Evolutionary conservation across 1,284 basidiomycete genomes (phyloP), one percentile per base, ranked within the genome.

Genomic region (Termitomyces sp.): DNA sequence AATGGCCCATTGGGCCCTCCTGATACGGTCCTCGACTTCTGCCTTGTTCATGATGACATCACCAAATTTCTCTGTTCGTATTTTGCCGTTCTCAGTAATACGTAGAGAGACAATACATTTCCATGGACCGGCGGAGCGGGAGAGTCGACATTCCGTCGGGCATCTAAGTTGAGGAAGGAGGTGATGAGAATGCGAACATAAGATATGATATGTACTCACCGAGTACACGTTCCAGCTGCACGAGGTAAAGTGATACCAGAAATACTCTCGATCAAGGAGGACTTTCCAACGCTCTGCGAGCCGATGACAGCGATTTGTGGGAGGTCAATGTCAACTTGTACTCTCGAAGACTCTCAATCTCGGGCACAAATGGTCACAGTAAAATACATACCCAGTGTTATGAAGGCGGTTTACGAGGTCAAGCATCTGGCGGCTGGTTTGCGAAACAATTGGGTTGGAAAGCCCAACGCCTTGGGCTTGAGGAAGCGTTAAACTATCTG

Each of bases 251-350:
- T 83, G 47, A 89, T 79, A 0, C 84, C 85, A 14, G 82, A 86
- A 28, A 90, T 87, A 0, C 84, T 77, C 59, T 90, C 86, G 13
- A 90, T 86, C 1, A 89, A 70, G 0, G 84, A 87, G 0, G 84
- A 86, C 58, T 90, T 90, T 0, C 87, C 88, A 0, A 83, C 81
- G 43, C 81, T 84, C 57, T 87, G 84, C 7, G 72, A 75, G 0
- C 84, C 84, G 8, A 87, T 77, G 42, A 84, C 86, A 0, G 80
- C 84, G 14, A 88, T 86, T 58, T 79, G 74, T 0, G 87, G 86
- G 0, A 88, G 68, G 60, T 88, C 84, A 3, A 88, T 78, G 46
- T 88, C 84, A 1, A 77, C 70, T 57, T 84, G 78, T 0, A 83
- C 78, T 0, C 84, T 88, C 43, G 16, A 53, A 10, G 33, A 48